phyloP scores from a whole-genome alignment of 495 filamentous ascomycete species.

The Penicillium arizonense region DNA sequence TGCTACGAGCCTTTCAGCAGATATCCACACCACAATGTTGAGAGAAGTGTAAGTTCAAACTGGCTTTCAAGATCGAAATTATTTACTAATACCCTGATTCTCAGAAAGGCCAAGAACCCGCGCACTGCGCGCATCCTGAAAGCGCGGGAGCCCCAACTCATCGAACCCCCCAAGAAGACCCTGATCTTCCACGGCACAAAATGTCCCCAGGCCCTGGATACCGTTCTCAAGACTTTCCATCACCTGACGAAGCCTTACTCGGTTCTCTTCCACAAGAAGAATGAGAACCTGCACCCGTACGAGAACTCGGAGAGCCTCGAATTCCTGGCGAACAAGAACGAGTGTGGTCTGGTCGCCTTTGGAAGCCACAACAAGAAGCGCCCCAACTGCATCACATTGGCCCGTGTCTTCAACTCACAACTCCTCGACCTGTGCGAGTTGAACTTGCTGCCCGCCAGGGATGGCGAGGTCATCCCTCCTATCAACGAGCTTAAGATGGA shows the following conservation, averaged over 20 bases:
- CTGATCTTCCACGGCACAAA: conserved; percentile 83
- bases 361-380: conserved; percentile 87
- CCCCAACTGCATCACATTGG: conserved; percentile 82
- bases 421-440: conserved; percentile 93
- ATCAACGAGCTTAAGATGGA: conserved; percentile 83
- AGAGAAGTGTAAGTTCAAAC: conserved; percentile 37
- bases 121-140: conserved; percentile 92
- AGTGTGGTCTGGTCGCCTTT: conserved; percentile 77
- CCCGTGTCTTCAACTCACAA: conserved; percentile 77
- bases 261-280: conserved; percentile 93
- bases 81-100: neutral
- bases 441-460: conserved; percentile 67
- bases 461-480: conserved; percentile 58
- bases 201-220: conserved; percentile 73
- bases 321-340: conserved; percentile 95
- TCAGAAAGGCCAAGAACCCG: conserved; percentile 86
- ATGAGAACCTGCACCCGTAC: conserved; percentile 82
- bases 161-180: conserved; percentile 83
- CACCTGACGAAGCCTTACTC: conserved; percentile 74
- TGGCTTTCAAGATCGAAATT: neutral
- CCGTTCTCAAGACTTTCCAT: conserved; percentile 78
- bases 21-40: conserved; percentile 24
- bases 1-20: conserved; percentile 19
- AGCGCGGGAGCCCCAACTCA: conserved; percentile 80
- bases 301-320: conserved; percentile 83